Conservation (phyloP, 495 filamentous ascomycete species). For the Corynascus novoguineensis region DNA sequence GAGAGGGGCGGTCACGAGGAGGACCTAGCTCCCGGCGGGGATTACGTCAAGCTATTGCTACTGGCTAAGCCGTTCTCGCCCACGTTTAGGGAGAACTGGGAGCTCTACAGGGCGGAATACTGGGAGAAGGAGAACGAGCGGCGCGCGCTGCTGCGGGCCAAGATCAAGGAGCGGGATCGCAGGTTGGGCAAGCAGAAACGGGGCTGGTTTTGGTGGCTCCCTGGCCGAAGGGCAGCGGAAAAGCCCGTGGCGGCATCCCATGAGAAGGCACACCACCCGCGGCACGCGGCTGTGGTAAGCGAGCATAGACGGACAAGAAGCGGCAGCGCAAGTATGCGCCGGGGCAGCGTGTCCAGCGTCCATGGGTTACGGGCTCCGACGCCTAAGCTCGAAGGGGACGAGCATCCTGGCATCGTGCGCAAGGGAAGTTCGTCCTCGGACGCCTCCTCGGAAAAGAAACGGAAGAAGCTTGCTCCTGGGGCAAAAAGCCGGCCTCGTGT, state of each 20-base stretch:
- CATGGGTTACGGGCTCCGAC: slow-evolving; percentile 45
- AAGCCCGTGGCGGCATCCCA: slow-evolving; percentile 30
- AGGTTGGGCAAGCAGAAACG: slow-evolving; percentile 60
- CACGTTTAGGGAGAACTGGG: slow-evolving; percentile 96
- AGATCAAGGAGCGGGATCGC: slow-evolving; percentile 58
- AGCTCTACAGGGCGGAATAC: slow-evolving; percentile 84
- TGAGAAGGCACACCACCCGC: slow-evolving; percentile 38
- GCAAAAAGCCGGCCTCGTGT: slow-evolving; percentile 34
- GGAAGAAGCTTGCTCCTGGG: slow-evolving; percentile 40
- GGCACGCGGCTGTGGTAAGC: slow-evolving; percentile 34
- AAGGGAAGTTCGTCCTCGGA: slow-evolving; percentile 45
- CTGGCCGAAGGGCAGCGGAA: slow-evolving; percentile 42
- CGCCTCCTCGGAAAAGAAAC: slow-evolving; percentile 45
- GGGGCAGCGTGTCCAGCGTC: slow-evolving; percentile 41
- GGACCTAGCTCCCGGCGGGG: slow-evolving; percentile 81
- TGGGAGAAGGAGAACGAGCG: slow-evolving; percentile 97
- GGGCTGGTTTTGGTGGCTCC: slow-evolving; percentile 84
- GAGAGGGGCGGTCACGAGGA: slow-evolving; percentile 64
- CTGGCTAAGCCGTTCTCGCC: slow-evolving; percentile 93
- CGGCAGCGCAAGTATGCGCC: slow-evolving; percentile 41
- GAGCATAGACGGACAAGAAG: slow-evolving; percentile 46
- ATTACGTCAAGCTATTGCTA: slow-evolving; percentile 83
- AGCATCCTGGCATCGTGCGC: slow-evolving; percentile 29
- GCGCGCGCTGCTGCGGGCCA: slow-evolving; percentile 63
- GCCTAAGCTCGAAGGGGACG: slow-evolving; percentile 45